These are phyloP conservation scores for Pulveroboletus sp. DNA, from an alignment of 768 basidiomycete species.

Conservation along the genomic window DNA sequence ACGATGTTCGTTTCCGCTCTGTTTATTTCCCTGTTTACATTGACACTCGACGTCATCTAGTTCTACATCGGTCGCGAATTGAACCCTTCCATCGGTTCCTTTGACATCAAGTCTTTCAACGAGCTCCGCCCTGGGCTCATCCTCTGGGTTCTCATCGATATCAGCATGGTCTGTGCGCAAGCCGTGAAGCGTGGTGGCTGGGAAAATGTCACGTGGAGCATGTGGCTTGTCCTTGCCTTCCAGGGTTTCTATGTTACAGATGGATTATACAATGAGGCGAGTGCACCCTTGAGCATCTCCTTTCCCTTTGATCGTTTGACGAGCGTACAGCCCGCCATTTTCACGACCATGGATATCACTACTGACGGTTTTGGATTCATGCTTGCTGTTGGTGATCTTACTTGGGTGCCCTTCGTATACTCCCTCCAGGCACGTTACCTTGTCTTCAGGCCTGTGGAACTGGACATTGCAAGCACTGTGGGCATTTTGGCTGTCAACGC, in stretches of 20 bases:
- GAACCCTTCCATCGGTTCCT: slow-evolving; percentile 78
- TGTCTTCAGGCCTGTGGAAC: slow-evolving; percentile 80
- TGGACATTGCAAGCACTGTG: slow-evolving; percentile 54
- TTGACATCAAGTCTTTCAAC: slow-evolving; percentile 66
- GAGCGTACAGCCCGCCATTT: slow-evolving; percentile 62
- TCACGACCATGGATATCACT: slow-evolving; percentile 97
- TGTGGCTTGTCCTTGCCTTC: slow-evolving; percentile 85
- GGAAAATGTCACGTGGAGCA: slow-evolving; percentile 72
- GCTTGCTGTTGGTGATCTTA: slow-evolving; percentile 88
- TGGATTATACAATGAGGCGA: slow-evolving; percentile 86
- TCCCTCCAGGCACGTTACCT: slow-evolving; percentile 92
- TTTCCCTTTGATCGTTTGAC: not conserved
- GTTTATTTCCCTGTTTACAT: not conserved
- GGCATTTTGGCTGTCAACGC: slow-evolving; percentile 62
- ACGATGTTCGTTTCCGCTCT: slow-evolving; percentile 70
- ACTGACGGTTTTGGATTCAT: slow-evolving; percentile 99
- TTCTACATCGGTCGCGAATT: slow-evolving; percentile 94
- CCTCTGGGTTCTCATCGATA: slow-evolving; percentile 89
- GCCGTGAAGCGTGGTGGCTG: slow-evolving; percentile 71
- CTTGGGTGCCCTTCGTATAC: slow-evolving; percentile 95
- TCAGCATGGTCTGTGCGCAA: slow-evolving; percentile 90
- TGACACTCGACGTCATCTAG: slow-evolving; percentile 36
- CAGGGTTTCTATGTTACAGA: slow-evolving; percentile 87
- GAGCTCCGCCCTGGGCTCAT: slow-evolving; percentile 56
- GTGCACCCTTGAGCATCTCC: not conserved